Conservation (phyloP, 2,329 filamentous ascomycete species). For the Thermomyces lanuginosus region DNA sequence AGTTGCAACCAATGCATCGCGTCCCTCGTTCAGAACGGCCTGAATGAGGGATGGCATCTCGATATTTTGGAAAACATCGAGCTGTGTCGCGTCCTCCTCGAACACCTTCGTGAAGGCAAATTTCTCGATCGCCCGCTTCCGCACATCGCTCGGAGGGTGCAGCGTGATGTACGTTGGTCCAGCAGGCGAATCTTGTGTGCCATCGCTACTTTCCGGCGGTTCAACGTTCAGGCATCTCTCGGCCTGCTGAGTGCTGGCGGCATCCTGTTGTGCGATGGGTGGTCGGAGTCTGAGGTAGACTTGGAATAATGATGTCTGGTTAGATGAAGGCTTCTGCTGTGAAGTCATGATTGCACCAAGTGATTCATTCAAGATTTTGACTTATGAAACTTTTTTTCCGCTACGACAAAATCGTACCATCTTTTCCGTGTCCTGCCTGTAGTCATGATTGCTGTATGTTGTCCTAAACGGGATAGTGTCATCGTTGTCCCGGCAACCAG, state of each 20-base stretch:
- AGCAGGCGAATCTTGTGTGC: slow-evolving; percentile 9
- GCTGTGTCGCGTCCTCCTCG: slow-evolving; percentile 66
- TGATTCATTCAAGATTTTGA: neutral
- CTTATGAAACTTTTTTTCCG: neutral
- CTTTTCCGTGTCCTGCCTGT: neutral
- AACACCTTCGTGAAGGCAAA: slow-evolving; percentile 93
- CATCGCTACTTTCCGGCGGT: slow-evolving; percentile 22
- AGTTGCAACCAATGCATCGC: slow-evolving; percentile 80
- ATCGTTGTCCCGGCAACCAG: slow-evolving; percentile 1
- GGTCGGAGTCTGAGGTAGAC: slow-evolving; percentile 76
- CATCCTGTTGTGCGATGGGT: slow-evolving; percentile 31
- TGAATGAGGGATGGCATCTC: slow-evolving; percentile 60
- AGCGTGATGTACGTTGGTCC: slow-evolving; percentile 55
- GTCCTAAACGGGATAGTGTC: slow-evolving; percentile 1
- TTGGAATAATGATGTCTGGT: slow-evolving; percentile 56
- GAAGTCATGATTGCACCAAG: slow-evolving; percentile 22
- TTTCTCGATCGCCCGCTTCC: slow-evolving; percentile 76
- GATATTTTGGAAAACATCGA: slow-evolving; percentile 72
- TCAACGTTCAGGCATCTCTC: slow-evolving; percentile 71
- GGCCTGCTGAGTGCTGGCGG: slow-evolving; percentile 15
- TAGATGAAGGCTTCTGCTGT: slow-evolving; percentile 27
- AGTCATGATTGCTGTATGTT: neutral
- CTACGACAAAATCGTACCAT: slow-evolving; percentile 1
- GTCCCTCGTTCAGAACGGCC: slow-evolving; percentile 66
- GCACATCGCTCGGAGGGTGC: slow-evolving; percentile 64